Conservation (phyloP, 2,329 filamentous ascomycete species). For the Laburnicola sp. region DNA sequence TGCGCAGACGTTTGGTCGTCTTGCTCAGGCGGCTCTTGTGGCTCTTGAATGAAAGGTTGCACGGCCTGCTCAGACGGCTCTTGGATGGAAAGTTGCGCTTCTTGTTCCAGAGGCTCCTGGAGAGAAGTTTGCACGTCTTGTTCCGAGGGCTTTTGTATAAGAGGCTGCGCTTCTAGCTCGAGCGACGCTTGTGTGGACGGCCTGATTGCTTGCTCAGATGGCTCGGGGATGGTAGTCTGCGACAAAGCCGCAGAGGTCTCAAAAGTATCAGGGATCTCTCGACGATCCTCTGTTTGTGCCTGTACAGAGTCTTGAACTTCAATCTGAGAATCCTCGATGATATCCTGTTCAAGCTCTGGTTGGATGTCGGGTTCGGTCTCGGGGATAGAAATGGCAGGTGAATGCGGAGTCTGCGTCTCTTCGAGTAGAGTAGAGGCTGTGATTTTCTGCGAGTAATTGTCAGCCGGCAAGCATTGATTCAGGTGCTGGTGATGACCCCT, state of each 20-base stretch:
- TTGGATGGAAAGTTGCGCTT: too few relatives aligned
- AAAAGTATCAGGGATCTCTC: conserved; percentile 11
- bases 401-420: conserved; percentile 15
- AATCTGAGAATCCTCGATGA: conserved; percentile 19
- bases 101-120: too few relatives aligned
- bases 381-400: conserved; percentile 30
- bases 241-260: not conserved
- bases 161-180: not conserved
- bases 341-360: not conserved
- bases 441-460: conserved; percentile 17
- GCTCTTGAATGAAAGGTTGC: not conserved
- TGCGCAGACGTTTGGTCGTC: too few relatives aligned
- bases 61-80: too few relatives aligned
- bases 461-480: conserved; percentile 6
- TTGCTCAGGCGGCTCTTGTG: too few relatives aligned
- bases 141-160: not conserved
- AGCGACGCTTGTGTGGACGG: not conserved
- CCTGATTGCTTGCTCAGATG: not conserved
- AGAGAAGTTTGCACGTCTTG: too few relatives aligned
- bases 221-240: not conserved
- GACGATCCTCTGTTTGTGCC: not conserved
- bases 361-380: conserved; percentile 29
- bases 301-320: conserved; percentile 10
- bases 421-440: conserved; percentile 14
- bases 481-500: not conserved